phyloP scores from a whole-genome alignment of 2,329 filamentous ascomycete species.

The Scopulariopsis brevicaulis region DNA sequence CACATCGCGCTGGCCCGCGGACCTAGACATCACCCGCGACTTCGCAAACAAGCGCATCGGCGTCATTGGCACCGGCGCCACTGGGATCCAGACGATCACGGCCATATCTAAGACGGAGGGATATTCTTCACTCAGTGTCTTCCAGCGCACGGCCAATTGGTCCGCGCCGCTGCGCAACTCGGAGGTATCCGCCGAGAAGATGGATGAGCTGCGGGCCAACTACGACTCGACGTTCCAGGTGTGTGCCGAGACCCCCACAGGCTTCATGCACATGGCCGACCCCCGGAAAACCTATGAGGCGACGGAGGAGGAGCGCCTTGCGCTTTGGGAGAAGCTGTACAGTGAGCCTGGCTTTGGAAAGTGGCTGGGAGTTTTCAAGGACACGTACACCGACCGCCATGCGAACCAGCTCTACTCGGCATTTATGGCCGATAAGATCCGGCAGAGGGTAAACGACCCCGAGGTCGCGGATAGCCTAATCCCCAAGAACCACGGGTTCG shows the following conservation, averaged over 20 bases:
- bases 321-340: constrained; percentile 18
- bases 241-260: constrained; percentile 43
- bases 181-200: constrained; percentile 40
- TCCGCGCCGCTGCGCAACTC: constrained; percentile 45
- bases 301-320: constrained; percentile 14
- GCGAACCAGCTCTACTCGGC: constrained; percentile 15
- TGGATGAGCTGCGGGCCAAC: constrained; percentile 29
- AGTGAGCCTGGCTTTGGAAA: constrained; percentile 24
- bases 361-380: constrained; percentile 8
- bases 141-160: constrained; percentile 55
- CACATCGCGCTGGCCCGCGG: constrained; percentile 46
- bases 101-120: constrained; percentile 30
- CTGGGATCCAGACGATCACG: constrained; percentile 44
- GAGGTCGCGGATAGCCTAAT: constrained; percentile 42
- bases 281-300: constrained; percentile 33
- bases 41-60: constrained; percentile 36
- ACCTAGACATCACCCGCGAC: constrained; percentile 26
- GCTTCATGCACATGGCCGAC: constrained; percentile 40
- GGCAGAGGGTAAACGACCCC: constrained; percentile 39
- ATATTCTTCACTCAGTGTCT: constrained; percentile 46
- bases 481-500: constrained; percentile 53
- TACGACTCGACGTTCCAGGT: constrained; percentile 30
- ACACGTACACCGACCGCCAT: constrained; percentile 13
- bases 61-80: constrained; percentile 51
- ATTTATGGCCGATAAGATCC: constrained; percentile 40